Evolutionary conservation across 305 asterid genomes (phyloP).

Genomic region (Fraxinus xanthoxyloides): DNA sequence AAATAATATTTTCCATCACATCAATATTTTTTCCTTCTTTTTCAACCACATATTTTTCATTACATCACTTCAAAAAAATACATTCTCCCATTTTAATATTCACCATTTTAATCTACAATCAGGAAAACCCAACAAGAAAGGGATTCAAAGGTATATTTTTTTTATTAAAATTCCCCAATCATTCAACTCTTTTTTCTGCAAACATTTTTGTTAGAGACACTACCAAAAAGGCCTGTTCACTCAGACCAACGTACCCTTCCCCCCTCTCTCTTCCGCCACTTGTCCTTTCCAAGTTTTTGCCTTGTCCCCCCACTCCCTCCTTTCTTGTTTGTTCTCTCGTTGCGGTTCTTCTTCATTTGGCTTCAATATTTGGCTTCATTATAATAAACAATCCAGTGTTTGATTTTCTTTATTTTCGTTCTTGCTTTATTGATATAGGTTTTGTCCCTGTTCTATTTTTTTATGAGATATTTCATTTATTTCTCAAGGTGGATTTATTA

Average conservation of each 20-base stretch:
- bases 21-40: no score
- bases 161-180: not conserved
- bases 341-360: slow-evolving; percentile 8
- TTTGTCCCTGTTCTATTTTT: not conserved
- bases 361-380: slow-evolving; percentile 6
- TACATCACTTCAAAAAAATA: no score
- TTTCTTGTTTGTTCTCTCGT: slow-evolving; percentile 15
- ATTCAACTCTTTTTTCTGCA: slow-evolving; percentile 5
- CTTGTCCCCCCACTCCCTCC: slow-evolving; percentile 7
- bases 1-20: no score
- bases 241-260: slow-evolving; percentile 45
- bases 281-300: slow-evolving; percentile 45
- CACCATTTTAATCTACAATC: not conserved
- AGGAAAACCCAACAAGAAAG: not conserved
- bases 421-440: slow-evolving; percentile 10
- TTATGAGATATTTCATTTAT: not conserved
- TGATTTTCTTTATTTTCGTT: not conserved
- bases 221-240: slow-evolving; percentile 45
- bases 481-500: not conserved
- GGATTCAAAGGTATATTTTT: not conserved
- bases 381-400: slow-evolving; percentile 2
- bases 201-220: slow-evolving; percentile 38
- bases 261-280: slow-evolving; percentile 43
- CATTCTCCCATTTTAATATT: no score
- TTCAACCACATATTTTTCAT: no score